Evolutionary conservation across 495 filamentous ascomycete species (phyloP).

Genomic region (Neurospora cerealis): DNA sequence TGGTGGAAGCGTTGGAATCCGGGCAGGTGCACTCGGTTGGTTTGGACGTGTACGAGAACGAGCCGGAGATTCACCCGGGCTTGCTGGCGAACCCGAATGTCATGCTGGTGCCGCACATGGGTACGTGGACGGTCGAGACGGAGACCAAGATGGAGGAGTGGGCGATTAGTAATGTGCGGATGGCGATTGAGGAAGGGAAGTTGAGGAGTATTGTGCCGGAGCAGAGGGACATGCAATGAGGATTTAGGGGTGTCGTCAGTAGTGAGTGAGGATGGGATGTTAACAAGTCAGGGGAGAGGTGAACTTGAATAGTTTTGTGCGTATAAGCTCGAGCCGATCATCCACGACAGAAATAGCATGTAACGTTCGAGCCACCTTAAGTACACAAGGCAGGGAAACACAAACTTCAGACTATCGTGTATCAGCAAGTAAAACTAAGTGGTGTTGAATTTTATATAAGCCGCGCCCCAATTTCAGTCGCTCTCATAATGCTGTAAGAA

Average conservation of each 20-base stretch:
- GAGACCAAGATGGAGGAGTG: constrained; percentile 73
- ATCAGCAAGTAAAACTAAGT: not conserved
- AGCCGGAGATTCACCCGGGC: constrained; percentile 62
- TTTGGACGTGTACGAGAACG: constrained; percentile 76
- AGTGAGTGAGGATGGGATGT: not conserved
- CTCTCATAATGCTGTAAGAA: not conserved
- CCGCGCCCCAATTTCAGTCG: not conserved
- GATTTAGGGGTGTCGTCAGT: not conserved
- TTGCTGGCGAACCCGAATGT: constrained; percentile 59
- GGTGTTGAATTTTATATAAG: not conserved
- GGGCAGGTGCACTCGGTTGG: constrained; percentile 59
- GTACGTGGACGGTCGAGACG: constrained; percentile 52
- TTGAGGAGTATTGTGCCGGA: constrained; percentile 64
- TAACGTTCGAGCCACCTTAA: not conserved
- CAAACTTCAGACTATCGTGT: not conserved
- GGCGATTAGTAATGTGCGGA: constrained; percentile 56
- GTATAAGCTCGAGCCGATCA: not conserved
- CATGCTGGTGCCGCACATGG: constrained; percentile 74
- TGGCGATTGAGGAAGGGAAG: constrained; percentile 52
- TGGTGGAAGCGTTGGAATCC: constrained; percentile 57
- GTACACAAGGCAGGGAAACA: not conserved
- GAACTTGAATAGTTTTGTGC: not conserved
- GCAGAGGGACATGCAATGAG: constrained; percentile 34
- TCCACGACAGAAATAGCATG: not conserved
- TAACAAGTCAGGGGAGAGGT: not conserved